phyloP scores from a whole-genome alignment of 2,329 filamentous ascomycete species.

The Neofusicoccum ribis region DNA sequence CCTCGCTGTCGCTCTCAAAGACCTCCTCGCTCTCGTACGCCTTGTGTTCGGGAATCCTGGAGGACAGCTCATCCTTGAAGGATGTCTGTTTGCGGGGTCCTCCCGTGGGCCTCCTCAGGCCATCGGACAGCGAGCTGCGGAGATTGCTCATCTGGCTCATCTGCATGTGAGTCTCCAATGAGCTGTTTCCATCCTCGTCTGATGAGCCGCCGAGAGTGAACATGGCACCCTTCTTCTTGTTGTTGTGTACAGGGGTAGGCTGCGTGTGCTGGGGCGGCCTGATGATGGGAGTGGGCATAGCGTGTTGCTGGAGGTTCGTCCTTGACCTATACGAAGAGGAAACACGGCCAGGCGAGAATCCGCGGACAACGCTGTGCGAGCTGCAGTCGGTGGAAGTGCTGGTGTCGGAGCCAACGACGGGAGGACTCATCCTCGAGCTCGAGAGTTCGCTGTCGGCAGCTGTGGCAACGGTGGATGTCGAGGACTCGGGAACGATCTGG shows the following conservation, averaged over 20 bases:
- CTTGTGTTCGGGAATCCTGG: slow-evolving; percentile 60
- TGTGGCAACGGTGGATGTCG: slow-evolving; percentile 56
- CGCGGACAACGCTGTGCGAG: slow-evolving; percentile 73
- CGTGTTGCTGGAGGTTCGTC: slow-evolving; percentile 53
- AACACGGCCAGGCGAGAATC: slow-evolving; percentile 77
- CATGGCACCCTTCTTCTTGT: slow-evolving; percentile 68
- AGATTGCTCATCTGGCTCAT: slow-evolving; percentile 58
- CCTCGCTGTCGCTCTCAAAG: slow-evolving; percentile 58
- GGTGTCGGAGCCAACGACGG: slow-evolving; percentile 56
- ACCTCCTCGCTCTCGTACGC: slow-evolving; percentile 59
- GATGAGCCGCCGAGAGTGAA: slow-evolving; percentile 80
- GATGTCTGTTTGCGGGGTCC: slow-evolving; percentile 72
- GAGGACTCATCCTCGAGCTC: slow-evolving; percentile 39
- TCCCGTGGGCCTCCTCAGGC: slow-evolving; percentile 48
- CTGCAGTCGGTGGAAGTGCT: slow-evolving; percentile 64
- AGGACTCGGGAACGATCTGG: slow-evolving; percentile 58
- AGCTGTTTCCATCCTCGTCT: slow-evolving; percentile 81
- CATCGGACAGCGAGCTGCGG: slow-evolving; percentile 57
- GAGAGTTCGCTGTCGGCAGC: slow-evolving; percentile 41
- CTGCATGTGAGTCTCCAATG: slow-evolving; percentile 64
- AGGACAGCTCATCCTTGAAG: slow-evolving; percentile 75
- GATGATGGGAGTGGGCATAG: slow-evolving; percentile 60
- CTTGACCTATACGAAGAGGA: slow-evolving; percentile 67
- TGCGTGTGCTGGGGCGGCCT: slow-evolving; percentile 42
- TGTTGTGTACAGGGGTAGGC: slow-evolving; percentile 51